Evolutionary conservation across 192 early-diverging fungal species (phyloP).

Genomic region (Coemansia sp.): DNA sequence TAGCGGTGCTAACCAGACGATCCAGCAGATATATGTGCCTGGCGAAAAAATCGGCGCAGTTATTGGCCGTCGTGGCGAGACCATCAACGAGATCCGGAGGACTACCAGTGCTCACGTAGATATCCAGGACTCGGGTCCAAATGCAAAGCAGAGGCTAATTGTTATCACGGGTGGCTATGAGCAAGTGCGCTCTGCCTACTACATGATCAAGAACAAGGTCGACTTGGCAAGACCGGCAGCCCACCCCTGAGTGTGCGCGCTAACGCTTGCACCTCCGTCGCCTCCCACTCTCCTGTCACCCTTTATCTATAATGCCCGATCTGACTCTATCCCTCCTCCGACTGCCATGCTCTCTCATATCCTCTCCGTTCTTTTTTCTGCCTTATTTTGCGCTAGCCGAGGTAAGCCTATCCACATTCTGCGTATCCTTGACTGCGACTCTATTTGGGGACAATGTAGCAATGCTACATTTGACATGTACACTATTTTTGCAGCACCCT

Average conservation of each 20-base stretch:
- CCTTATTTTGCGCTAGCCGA: not conserved
- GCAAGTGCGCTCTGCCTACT: conserved; percentile 48
- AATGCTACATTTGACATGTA: not conserved
- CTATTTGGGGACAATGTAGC: not conserved
- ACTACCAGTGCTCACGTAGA: conserved; percentile 44
- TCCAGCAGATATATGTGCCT: conserved; percentile 53
- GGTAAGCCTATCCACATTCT: not conserved
- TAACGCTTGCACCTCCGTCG: not conserved
- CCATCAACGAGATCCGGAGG: conserved; percentile 48
- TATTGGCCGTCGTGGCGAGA: conserved; percentile 53
- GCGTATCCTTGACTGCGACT: not conserved
- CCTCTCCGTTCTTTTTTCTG: not conserved
- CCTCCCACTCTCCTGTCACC: not conserved
- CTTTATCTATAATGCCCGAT: not conserved
- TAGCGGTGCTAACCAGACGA: conserved; percentile 28
- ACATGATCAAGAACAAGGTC: conserved; percentile 48
- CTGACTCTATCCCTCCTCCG: not conserved
- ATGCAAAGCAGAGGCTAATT: conserved; percentile 44
- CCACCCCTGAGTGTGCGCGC: conserved; percentile 7
- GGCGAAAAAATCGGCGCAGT: conserved; percentile 46
- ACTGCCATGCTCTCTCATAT: not conserved
- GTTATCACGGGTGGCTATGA: conserved; percentile 50
- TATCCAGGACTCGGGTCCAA: conserved; percentile 48
- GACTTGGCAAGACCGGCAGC: conserved; percentile 29
- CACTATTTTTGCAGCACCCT: not conserved